Percentiles rank a stretch among this genome's conserved stretches.
phyloP scores from a whole-genome alignment of 768 basidiomycete genomes.

The Naganishia vaughanmartiniae region DNA sequence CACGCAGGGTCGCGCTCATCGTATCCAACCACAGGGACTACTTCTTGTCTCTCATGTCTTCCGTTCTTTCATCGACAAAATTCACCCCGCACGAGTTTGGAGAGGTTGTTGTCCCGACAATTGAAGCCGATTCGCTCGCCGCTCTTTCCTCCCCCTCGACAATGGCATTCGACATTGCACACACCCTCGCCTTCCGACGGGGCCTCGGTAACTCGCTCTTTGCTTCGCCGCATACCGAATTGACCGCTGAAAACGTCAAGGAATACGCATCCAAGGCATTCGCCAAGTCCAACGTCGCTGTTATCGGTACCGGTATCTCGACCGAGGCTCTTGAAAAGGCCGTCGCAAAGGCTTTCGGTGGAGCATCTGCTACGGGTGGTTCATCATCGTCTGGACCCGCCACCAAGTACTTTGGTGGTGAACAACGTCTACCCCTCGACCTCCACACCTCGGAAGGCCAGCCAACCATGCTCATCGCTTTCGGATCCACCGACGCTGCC shows the following conservation, averaged over 20 bases:
- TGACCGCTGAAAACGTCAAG: slow-evolving; percentile 60
- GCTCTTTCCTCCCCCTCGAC: slow-evolving; percentile 64
- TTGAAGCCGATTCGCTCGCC: slow-evolving; percentile 67
- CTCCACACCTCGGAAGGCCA: slow-evolving; percentile 58
- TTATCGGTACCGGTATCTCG: slow-evolving; percentile 83
- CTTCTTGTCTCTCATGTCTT: slow-evolving; percentile 85
- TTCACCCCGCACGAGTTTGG: slow-evolving; percentile 57
- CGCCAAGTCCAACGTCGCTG: slow-evolving; percentile 73
- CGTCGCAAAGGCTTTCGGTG: slow-evolving; percentile 66
- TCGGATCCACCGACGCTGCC: slow-evolving; percentile 67
- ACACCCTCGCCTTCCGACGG: slow-evolving; percentile 84
- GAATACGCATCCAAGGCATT: slow-evolving; percentile 71
- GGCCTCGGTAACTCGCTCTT: slow-evolving; percentile 90
- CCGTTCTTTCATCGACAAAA: slow-evolving; percentile 76
- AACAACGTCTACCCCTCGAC: slow-evolving; percentile 65
- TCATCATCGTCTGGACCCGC: slow-evolving; percentile 48
- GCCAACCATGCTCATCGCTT: slow-evolving; percentile 78
- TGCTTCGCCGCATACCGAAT: slow-evolving; percentile 65
- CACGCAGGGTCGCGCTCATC: background rate
- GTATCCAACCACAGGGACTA: slow-evolving; percentile 61
- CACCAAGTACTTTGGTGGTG: slow-evolving; percentile 75
- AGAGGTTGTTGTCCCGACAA: slow-evolving; percentile 59
- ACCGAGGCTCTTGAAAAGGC: slow-evolving; percentile 66
- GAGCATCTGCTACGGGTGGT: slow-evolving; percentile 53
- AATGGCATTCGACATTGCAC: slow-evolving; percentile 79